Conservation (phyloP, 495 filamentous ascomycete genomes). For the Xylaria venustula region DNA sequence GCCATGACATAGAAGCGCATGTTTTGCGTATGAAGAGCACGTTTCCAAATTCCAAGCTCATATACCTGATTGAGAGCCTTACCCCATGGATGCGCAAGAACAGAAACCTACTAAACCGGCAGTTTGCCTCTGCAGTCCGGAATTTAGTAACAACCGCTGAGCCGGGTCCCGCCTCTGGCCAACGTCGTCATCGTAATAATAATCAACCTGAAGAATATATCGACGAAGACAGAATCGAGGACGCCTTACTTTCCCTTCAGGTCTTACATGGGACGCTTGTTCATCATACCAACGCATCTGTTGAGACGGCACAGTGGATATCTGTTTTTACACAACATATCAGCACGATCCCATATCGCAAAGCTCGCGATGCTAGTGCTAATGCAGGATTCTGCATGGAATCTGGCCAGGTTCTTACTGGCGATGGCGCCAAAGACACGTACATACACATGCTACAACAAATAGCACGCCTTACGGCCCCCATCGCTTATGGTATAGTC, state of each 20-base stretch:
- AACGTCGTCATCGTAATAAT: slow-evolving; percentile 38
- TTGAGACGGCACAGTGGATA: slow-evolving; percentile 77
- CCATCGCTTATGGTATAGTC: slow-evolving; percentile 70
- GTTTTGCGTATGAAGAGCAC: slow-evolving; percentile 53
- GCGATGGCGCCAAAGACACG: slow-evolving; percentile 64
- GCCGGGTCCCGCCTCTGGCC: slow-evolving; percentile 6
- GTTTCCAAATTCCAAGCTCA: slow-evolving; percentile 54
- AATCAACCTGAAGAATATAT: slow-evolving; percentile 49
- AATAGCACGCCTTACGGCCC: slow-evolving; percentile 67
- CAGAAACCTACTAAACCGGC: slow-evolving; percentile 62
- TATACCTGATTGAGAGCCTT: slow-evolving; percentile 80
- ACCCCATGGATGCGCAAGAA: slow-evolving; percentile 67
- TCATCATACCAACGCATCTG: slow-evolving; percentile 61
- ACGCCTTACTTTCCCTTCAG: slow-evolving; percentile 71
- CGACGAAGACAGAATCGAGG: slow-evolving; percentile 71
- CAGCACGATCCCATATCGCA: slow-evolving; percentile 70
- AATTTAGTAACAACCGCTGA: slow-evolving; percentile 39
- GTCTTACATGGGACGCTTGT: slow-evolving; percentile 65
- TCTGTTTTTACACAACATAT: slow-evolving; percentile 79
- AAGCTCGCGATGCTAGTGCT: slow-evolving; percentile 36
- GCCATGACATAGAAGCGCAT: slow-evolving; percentile 58
- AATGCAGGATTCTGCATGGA: slow-evolving; percentile 80
- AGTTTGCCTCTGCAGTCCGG: slow-evolving; percentile 65
- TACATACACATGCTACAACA: slow-evolving; percentile 80
- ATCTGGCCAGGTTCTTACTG: slow-evolving; percentile 72